A percentile compares a stretch with the other conserved stretches of the same genome.
Evolutionary conservation across 2,329 filamentous ascomycete species (phyloP).

Genomic region (Fusarium sp.): DNA sequence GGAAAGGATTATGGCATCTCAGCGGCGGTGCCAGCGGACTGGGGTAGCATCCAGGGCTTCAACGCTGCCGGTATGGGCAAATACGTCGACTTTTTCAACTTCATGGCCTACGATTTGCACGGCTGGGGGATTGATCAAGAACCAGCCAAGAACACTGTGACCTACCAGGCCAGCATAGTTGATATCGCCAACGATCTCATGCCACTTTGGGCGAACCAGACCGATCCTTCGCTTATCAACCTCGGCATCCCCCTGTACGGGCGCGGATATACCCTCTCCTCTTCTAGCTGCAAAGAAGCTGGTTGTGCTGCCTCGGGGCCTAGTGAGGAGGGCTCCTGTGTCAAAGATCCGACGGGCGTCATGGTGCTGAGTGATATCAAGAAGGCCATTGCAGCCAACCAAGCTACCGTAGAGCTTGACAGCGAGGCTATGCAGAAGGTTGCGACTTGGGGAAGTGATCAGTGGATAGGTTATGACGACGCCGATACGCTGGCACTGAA

Average conservation of each 20-base stretch:
- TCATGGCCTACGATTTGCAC: not conserved
- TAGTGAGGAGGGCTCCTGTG: not conserved
- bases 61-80: not conserved
- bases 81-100: not conserved
- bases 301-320: not conserved
- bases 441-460: not conserved
- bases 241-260: not conserved
- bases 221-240: not conserved
- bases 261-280: not conserved
- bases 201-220: not conserved
- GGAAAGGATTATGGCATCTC: not conserved
- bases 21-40: not conserved
- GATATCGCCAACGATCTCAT: not conserved
- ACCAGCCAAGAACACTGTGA: not conserved
- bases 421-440: not conserved
- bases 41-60: not conserved
- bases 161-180: not conserved
- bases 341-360: not conserved
- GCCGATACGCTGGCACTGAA: not conserved
- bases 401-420: not conserved
- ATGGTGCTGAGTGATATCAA: not conserved
- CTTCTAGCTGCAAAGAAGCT: not conserved
- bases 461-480: not conserved
- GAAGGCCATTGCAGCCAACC: rapidly evolving
- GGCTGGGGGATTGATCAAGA: not conserved